Evolutionary conservation across 805 yeast genomes (phyloP).

Genomic region (Grigorovia humatica): DNA sequence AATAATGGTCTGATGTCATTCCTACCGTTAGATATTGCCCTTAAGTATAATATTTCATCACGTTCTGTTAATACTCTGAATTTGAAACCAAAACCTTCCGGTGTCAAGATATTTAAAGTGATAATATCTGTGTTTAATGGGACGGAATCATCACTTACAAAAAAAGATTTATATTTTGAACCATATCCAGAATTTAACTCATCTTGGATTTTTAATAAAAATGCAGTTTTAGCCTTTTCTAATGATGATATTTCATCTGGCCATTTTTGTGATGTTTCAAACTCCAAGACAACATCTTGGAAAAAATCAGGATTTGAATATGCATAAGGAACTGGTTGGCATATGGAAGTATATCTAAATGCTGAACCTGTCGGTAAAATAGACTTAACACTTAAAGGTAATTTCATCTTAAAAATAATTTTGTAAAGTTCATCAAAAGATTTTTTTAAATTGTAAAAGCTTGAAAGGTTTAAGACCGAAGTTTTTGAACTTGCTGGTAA

Average conservation of each 20-base stretch:
- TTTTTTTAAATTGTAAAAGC: constrained; percentile 35
- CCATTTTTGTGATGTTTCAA: constrained; percentile 89
- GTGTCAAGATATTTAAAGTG: constrained; percentile 57
- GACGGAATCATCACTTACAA: constrained; percentile 57
- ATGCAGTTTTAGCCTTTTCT: constrained; percentile 86
- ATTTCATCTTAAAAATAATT: constrained; percentile 37
- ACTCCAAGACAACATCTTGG: constrained; percentile 72
- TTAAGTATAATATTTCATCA: constrained; percentile 62
- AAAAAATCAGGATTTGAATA: constrained; percentile 64
- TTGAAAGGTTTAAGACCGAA: constrained; percentile 34
- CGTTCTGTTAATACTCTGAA: constrained; percentile 71
- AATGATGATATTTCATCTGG: constrained; percentile 82
- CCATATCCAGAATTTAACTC: constrained; percentile 35
- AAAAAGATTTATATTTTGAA: constrained; percentile 44
- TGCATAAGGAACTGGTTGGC: constrained; percentile 78
- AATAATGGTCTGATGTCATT: constrained; percentile 49
- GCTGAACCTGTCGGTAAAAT: constrained; percentile 66
- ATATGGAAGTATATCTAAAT: constrained; percentile 63
- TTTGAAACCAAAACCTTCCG: constrained; percentile 83
- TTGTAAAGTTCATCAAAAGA: constrained; percentile 54
- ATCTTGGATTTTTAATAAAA: constrained; percentile 59
- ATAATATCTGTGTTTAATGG: constrained; percentile 55
- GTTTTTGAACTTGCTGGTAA: constrained; percentile 47
- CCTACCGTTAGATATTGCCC: constrained; percentile 58
- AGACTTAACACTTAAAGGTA: constrained; percentile 66